phyloP scores from a whole-genome alignment of 768 basidiomycete species.

The Collybia sp. region DNA sequence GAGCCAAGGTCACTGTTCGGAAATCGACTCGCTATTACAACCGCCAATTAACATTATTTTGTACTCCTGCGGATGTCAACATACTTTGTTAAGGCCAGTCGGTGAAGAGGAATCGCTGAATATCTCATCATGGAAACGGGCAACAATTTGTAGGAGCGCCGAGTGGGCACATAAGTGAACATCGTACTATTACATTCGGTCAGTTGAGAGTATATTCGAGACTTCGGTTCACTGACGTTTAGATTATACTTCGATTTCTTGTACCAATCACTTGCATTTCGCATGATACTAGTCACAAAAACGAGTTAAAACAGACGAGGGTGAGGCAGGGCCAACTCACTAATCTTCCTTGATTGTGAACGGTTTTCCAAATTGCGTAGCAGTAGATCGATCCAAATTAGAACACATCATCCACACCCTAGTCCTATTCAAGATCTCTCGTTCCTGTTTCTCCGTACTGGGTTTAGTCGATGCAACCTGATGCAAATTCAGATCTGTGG shows the following conservation, averaged over 20 bases:
- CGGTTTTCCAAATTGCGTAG: constrained; percentile 88
- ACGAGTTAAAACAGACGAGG: background rate
- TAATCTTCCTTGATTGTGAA: constrained; percentile 85
- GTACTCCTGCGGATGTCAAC: constrained; percentile 2
- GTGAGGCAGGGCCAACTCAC: constrained; percentile 28
- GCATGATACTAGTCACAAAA: constrained; percentile 44
- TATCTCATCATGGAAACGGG: constrained; percentile 72
- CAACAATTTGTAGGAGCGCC: constrained; percentile 62
- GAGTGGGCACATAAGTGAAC: constrained; percentile 75
- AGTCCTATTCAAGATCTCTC: constrained; percentile 80
- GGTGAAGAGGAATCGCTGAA: constrained; percentile 67
- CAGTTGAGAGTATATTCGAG: background rate
- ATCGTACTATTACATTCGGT: constrained; percentile 48
- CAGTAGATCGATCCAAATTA: constrained; percentile 82
- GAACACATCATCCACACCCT: constrained; percentile 92
- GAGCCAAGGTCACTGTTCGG: constrained; percentile 52
- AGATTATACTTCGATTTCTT: constrained; percentile 60
- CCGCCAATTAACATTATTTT: constrained; percentile 4
- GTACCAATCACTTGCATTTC: constrained; percentile 74
- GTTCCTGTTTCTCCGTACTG: constrained; percentile 69
- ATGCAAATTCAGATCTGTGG: constrained; percentile 86
- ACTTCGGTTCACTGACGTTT: too few species aligned
- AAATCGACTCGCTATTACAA: constrained; percentile 57
- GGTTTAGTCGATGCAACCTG: constrained; percentile 55
- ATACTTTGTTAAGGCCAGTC: constrained; percentile 66